Evolutionary conservation across 345 rosid genomes (phyloP).

Genomic region (Salix arbutifolia): DNA sequence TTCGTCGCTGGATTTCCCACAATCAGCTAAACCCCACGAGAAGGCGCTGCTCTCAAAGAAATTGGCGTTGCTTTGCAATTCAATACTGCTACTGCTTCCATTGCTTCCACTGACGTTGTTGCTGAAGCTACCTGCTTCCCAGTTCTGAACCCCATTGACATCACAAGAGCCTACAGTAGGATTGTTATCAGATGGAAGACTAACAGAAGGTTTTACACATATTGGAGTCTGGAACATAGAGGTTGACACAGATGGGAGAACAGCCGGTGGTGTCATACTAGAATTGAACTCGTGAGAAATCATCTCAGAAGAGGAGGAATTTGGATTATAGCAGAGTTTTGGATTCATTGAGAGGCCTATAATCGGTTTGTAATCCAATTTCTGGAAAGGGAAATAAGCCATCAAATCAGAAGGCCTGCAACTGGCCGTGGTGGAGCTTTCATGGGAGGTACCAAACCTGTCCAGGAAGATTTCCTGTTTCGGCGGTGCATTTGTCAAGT

Average conservation of each 20-base stretch:
- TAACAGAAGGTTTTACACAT: slow-evolving; percentile 54
- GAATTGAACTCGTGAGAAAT: slow-evolving; percentile 26
- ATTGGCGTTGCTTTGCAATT: slow-evolving; percentile 37
- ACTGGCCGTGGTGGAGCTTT: slow-evolving; percentile 19
- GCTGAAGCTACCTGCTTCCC: slow-evolving; percentile 31
- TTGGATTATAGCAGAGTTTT: slow-evolving; percentile 37
- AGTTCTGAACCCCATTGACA: slow-evolving; percentile 24
- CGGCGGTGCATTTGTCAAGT: slow-evolving; percentile 21
- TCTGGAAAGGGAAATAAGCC: slow-evolving; percentile 53
- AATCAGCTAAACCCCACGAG: slow-evolving; percentile 35
- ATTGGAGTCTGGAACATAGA: slow-evolving; percentile 42
- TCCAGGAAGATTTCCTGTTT: slow-evolving; percentile 47
- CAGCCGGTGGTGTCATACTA: slow-evolving; percentile 16
- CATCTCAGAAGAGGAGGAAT: slow-evolving; percentile 30
- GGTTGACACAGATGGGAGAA: slow-evolving; percentile 30
- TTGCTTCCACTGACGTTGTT: slow-evolving; percentile 29
- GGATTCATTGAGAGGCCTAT: slow-evolving; percentile 33
- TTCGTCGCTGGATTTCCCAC: slow-evolving; percentile 25
- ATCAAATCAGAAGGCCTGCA: slow-evolving; percentile 38
- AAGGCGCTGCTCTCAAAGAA: slow-evolving; percentile 34
- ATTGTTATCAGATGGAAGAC: slow-evolving; percentile 41
- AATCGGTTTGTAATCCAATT: slow-evolving; percentile 42
- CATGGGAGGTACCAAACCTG: slow-evolving; percentile 29
- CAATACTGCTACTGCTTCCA: slow-evolving; percentile 35
- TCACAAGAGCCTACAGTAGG: slow-evolving; percentile 24